These are phyloP conservation scores for Debaryomyces tyrocola DNA, from an alignment of 805 yeast genomes.

Conservation along the genomic window DNA sequence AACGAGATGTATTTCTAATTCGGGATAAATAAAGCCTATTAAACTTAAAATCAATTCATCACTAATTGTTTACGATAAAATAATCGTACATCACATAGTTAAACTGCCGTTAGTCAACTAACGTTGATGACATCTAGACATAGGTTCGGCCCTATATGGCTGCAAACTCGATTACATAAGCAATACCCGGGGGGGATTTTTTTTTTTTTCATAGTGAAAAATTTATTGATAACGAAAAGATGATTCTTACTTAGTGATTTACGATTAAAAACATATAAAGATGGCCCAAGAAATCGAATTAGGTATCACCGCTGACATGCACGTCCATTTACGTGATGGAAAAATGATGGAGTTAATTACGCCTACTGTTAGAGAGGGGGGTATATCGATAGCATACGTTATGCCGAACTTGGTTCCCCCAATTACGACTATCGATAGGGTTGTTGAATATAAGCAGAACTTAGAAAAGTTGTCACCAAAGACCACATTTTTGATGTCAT, in stretches of 20 bases:
- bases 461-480: conserved; percentile 69
- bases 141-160: too few relatives aligned
- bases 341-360: conserved; percentile 88
- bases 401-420: conserved; percentile 99
- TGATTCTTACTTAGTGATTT: not conserved
- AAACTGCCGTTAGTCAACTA: too few relatives aligned
- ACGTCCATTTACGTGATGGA: conserved; percentile 94
- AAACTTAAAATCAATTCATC: too few relatives aligned
- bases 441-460: conserved; percentile 62
- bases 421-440: conserved; percentile 72
- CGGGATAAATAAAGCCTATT: too few relatives aligned
- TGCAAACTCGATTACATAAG: not conserved
- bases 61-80: too few relatives aligned
- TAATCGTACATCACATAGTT: too few relatives aligned
- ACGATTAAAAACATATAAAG: not conserved
- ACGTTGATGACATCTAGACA: too few relatives aligned
- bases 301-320: conserved; percentile 86
- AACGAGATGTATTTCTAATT: not conserved
- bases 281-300: conserved; percentile 42
- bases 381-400: conserved; percentile 84
- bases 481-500: conserved; percentile 89
- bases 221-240: not conserved
- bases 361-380: conserved; percentile 89
- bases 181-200: not conserved
- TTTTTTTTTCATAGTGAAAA: not conserved